Evolutionary conservation across 805 yeast genomes (phyloP).

Genomic region (Lachancea thermotolerans): DNA sequence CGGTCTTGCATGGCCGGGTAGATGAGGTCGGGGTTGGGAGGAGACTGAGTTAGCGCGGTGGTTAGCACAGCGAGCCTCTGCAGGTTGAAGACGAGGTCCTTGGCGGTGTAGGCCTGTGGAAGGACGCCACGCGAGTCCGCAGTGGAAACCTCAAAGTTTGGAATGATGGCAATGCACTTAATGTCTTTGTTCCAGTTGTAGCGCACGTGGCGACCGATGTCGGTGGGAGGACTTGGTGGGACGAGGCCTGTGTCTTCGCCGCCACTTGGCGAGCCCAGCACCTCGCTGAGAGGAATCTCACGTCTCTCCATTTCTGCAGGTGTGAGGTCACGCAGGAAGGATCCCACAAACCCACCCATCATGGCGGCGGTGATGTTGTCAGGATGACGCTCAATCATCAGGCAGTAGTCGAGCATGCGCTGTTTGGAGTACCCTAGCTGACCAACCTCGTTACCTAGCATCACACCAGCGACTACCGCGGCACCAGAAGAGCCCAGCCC

Average conservation of each 20-base stretch:
- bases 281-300: constrained; percentile 78
- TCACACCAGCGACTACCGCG: constrained; percentile 95
- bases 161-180: constrained; percentile 86
- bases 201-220: constrained; percentile 83
- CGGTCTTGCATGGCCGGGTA: constrained; percentile 96
- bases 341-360: constrained; percentile 98
- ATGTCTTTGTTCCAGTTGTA: constrained; percentile 77
- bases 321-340: constrained; percentile 75
- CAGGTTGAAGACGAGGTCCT: constrained; percentile 84
- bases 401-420: constrained; percentile 86
- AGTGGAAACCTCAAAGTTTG: constrained; percentile 90
- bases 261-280: constrained; percentile 71
- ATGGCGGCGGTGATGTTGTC: constrained; percentile 98
- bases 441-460: constrained; percentile 83
- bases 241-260: constrained; percentile 60
- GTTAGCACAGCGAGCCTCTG: constrained; percentile 92
- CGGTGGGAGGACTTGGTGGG: constrained; percentile 77
- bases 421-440: constrained; percentile 63
- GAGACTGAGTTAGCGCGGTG: constrained; percentile 78
- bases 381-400: constrained; percentile 97
- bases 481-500: constrained; percentile 98
- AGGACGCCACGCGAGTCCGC: constrained; percentile 86
- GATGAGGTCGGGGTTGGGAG: constrained; percentile 76
- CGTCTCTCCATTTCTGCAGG: constrained; percentile 66
- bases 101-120: constrained; percentile 69